Percentiles rank a stretch among this genome's conserved stretches.
Evolutionary conservation across 768 basidiomycete genomes (phyloP).

Genomic region (Cyclocybe aegerita): DNA sequence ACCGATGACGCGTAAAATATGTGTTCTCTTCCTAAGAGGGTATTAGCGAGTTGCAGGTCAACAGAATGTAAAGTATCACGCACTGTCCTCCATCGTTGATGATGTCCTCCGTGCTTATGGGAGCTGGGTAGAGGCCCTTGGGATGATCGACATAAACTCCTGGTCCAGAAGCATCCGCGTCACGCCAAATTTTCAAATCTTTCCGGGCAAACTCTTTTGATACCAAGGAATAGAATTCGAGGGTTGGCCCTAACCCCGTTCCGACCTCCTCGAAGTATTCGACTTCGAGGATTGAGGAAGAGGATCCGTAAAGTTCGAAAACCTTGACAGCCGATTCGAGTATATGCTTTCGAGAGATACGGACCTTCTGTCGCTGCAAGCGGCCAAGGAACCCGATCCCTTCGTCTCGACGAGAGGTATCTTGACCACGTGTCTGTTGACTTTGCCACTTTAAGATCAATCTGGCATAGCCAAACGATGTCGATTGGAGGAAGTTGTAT

Average conservation of each 20-base stretch:
- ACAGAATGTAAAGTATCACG: conserved; percentile 25
- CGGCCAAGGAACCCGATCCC: conserved; percentile 91
- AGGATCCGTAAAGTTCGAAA: conserved; percentile 94
- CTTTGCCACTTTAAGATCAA: conserved; percentile 95
- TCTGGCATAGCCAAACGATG: conserved; percentile 96
- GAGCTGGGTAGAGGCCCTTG: conserved; percentile 84
- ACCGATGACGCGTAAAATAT: conserved; percentile 87
- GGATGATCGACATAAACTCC: conserved; percentile 83
- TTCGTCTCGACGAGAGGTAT: conserved; percentile 82
- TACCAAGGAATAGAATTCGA: conserved; percentile 98
- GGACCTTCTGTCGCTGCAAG: conserved; percentile 92
- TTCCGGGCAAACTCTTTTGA: conserved; percentile 92
- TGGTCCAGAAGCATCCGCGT: conserved; percentile 63
- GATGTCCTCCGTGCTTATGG: conserved; percentile 68
- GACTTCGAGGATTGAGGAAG: conserved; percentile 91
- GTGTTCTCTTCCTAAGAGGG: conserved; percentile 67
- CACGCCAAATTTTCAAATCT: conserved; percentile 89
- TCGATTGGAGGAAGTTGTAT: conserved; percentile 95
- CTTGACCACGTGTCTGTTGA: conserved; percentile 77
- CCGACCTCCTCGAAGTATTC: conserved; percentile 99
- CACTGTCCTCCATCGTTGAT: conserved; percentile 75
- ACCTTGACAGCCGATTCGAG: conserved; percentile 96
- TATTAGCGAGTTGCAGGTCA: conserved; percentile 5
- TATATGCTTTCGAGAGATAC: conserved; percentile 92
- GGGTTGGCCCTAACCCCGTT: conserved; percentile 93